These are phyloP conservation scores for Coemansia sp. DNA, from an alignment of 192 early-diverging fungal species.

Conservation along the genomic window DNA sequence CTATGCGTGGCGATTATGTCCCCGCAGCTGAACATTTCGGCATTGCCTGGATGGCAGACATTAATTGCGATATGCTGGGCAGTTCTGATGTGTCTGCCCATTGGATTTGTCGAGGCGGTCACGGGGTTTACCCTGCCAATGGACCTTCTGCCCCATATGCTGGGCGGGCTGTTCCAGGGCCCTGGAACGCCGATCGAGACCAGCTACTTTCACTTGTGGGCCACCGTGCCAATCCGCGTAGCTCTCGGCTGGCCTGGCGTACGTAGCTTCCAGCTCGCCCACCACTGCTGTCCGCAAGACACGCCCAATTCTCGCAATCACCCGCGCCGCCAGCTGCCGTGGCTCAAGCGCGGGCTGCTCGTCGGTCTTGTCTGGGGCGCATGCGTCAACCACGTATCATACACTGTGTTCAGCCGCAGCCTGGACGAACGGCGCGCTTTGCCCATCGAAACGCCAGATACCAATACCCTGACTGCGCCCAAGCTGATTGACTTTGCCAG, in stretches of 20 bases:
- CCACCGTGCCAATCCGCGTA: conserved; percentile 40
- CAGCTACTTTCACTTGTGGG: conserved; percentile 50
- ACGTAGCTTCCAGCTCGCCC: conserved; percentile 40
- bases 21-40: conserved; percentile 37
- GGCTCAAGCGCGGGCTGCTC: conserved; percentile 42
- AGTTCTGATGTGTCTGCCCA: conserved; percentile 30
- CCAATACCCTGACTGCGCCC: not conserved
- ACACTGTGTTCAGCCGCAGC: conserved; percentile 19
- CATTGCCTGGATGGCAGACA: conserved; percentile 43
- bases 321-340: conserved; percentile 17
- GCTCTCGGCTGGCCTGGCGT: conserved; percentile 50
- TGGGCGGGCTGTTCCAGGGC: conserved; percentile 41
- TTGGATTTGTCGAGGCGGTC: conserved; percentile 46
- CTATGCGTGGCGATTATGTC: conserved; percentile 38
- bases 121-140: conserved; percentile 46
- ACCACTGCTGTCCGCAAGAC: conserved; percentile 25
- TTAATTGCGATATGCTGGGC: conserved; percentile 40
- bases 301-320: too few relatives aligned
- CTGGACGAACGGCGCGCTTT: conserved; percentile 5
- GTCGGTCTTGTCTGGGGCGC: conserved; percentile 44
- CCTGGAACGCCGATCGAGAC: conserved; percentile 47
- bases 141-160: conserved; percentile 46
- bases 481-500: conserved; percentile 11
- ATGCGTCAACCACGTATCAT: conserved; percentile 43
- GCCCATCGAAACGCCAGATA: conserved; percentile 1